Evolutionary conservation across 768 basidiomycete genomes (phyloP).

Genomic region (Boletus fagicola): DNA sequence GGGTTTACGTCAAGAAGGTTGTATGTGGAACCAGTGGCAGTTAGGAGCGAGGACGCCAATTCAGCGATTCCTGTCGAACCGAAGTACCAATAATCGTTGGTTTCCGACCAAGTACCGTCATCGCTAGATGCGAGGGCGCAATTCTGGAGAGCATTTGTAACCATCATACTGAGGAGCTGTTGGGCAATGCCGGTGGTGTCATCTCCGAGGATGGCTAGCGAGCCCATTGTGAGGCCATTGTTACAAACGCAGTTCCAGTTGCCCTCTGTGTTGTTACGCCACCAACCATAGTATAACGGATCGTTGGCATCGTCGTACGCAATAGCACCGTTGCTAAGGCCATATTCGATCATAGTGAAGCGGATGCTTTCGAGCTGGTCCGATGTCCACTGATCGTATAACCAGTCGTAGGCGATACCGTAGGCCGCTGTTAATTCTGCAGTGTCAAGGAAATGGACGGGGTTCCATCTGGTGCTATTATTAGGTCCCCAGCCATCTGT

Average conservation of each 20-base stretch:
- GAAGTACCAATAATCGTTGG: constrained; percentile 94
- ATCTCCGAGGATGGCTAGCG: constrained; percentile 87
- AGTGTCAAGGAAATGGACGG: constrained; percentile 84
- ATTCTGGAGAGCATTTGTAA: constrained; percentile 72
- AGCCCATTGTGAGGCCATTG: constrained; percentile 80
- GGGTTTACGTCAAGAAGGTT: constrained; percentile 69
- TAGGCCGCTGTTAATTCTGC: constrained; percentile 90
- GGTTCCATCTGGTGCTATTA: constrained; percentile 76
- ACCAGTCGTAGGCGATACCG: constrained; percentile 95
- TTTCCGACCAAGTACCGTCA: constrained; percentile 94
- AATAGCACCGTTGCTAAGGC: constrained; percentile 62
- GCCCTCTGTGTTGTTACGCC: constrained; percentile 67
- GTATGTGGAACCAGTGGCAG: constrained; percentile 84
- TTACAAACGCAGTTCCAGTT: constrained; percentile 99
- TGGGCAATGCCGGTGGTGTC: constrained; percentile 72
- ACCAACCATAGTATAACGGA: constrained; percentile 62
- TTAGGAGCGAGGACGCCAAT: constrained; percentile 75
- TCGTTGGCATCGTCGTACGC: constrained; percentile 46
- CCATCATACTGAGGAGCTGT: constrained; percentile 62
- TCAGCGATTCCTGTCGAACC: constrained; percentile 90
- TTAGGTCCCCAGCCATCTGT: constrained; percentile 62
- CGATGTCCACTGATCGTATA: constrained; percentile 79
- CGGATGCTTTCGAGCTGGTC: constrained; percentile 70
- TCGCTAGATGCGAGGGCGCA: constrained; percentile 61
- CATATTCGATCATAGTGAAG: constrained; percentile 72